Evolutionary conservation across 352 stramenopile species (phyloP).

Genomic region (Peronospora belbahrii): DNA sequence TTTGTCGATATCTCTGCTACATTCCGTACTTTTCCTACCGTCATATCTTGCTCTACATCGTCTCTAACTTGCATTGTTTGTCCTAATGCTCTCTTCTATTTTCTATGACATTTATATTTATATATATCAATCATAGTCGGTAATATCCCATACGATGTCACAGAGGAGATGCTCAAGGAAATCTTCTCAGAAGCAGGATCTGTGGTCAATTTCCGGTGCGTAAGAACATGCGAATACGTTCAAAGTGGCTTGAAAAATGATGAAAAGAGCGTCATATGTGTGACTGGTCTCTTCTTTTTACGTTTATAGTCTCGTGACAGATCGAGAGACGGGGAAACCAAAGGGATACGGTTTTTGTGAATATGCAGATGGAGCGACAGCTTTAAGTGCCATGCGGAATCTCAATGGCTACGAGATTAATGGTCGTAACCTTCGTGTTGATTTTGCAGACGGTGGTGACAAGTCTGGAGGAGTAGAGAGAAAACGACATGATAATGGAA

Average conservation of each 20-base stretch:
- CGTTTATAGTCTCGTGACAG: conserved; percentile 56
- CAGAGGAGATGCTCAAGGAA: conserved; percentile 80
- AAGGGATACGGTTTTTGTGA: conserved; percentile 86
- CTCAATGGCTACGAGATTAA: conserved; percentile 83
- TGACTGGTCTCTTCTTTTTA: conserved; percentile 1
- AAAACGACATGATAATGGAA: conserved; percentile 23
- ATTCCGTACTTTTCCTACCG: neutral
- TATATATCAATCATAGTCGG: no score
- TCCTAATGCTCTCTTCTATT: no score
- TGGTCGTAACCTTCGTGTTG: conserved; percentile 73
- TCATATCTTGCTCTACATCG: no score
- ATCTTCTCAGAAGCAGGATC: conserved; percentile 81
- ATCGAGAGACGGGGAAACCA: conserved; percentile 75
- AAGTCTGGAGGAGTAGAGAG: conserved; percentile 31
- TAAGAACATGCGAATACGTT: neutral
- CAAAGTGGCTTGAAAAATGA: neutral
- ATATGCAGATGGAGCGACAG: conserved; percentile 77
- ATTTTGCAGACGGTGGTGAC: conserved; percentile 75
- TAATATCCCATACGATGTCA: conserved; percentile 87
- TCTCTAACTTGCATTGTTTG: conserved; percentile 7
- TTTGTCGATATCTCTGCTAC: conserved; percentile 1
- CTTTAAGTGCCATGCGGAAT: conserved; percentile 79
- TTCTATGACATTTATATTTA: no score
- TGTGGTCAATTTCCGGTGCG: conserved; percentile 79
- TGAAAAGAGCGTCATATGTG: neutral